phyloP scores from a whole-genome alignment of 495 filamentous ascomycete genomes.

The Cercophora sp. region DNA sequence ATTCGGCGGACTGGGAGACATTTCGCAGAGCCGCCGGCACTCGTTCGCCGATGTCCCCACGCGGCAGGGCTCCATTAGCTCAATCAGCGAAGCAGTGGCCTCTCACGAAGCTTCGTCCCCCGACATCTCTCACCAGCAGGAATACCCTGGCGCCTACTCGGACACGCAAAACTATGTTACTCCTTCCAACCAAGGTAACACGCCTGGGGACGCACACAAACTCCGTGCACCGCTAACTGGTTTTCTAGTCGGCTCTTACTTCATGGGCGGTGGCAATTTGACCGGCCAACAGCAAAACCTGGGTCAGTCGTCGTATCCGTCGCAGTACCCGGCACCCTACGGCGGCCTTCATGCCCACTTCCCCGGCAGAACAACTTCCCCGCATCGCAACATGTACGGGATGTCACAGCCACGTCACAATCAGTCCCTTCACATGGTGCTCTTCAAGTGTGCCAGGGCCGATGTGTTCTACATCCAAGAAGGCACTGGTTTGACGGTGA shows the following conservation, averaged over 20 bases:
- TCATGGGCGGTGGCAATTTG: conserved; percentile 33
- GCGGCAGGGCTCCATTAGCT: conserved; percentile 66
- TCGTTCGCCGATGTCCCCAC: conserved; percentile 84
- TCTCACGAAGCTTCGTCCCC: conserved; percentile 40
- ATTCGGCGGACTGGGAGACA: conserved; percentile 65
- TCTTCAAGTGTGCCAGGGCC: conserved; percentile 90
- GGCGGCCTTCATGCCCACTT: conserved; percentile 51
- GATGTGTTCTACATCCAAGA: conserved; percentile 97
- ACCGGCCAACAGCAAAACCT: conserved; percentile 35
- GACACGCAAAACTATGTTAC: conserved; percentile 31
- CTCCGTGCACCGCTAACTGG: conserved; percentile 19
- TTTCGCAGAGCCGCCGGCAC: conserved; percentile 85
- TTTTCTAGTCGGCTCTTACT: conserved; percentile 46
- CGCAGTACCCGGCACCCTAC: conserved; percentile 39
- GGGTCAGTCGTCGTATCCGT: conserved; percentile 34
- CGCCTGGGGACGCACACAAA: neutral
- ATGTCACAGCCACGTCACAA: conserved; percentile 68
- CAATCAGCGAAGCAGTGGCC: conserved; percentile 51
- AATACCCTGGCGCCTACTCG: conserved; percentile 29
- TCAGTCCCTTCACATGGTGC: conserved; percentile 84
- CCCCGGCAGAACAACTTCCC: conserved; percentile 48
- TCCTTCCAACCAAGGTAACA: conserved; percentile 37
- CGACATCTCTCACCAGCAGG: conserved; percentile 36
- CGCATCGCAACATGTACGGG: conserved; percentile 57
- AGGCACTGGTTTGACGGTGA: conserved; percentile 86